These are phyloP conservation scores for Fraxinus baroniana DNA, from an alignment of 305 asterid species.

Conservation along the genomic window DNA sequence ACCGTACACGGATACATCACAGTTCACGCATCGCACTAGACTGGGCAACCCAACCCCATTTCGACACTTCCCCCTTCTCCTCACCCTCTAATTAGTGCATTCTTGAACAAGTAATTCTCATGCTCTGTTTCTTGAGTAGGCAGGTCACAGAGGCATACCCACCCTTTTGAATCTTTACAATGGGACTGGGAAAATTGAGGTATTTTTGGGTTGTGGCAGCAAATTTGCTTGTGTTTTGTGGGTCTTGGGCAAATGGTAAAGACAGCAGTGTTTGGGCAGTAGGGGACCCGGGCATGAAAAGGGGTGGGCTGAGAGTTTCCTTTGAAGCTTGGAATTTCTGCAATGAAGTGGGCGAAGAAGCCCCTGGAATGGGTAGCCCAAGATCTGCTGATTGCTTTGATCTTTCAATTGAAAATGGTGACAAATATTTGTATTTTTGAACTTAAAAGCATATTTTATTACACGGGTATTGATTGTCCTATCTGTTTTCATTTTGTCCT, in stretches of 20 bases:
- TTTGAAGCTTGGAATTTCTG: constrained; percentile 79
- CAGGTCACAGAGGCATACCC: not conserved
- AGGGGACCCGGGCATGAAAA: constrained; percentile 67
- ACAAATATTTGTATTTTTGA: no score
- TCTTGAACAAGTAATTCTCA: not conserved
- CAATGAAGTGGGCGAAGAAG: constrained; percentile 70
- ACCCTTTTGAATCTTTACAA: no score
- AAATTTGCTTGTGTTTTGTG: not conserved
- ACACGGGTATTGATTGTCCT: not conserved
- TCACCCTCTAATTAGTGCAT: not conserved
- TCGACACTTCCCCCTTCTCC: not conserved
- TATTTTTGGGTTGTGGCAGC: not conserved
- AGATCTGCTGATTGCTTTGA: constrained; percentile 73
- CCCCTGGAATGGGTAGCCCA: constrained; percentile 60
- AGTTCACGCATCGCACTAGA: not conserved
- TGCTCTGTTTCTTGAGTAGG: not conserved
- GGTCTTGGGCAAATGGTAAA: not conserved
- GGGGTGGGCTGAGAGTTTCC: constrained; percentile 57
- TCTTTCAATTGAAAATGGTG: constrained; percentile 20
- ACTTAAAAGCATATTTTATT: not conserved
- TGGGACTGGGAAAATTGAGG: not conserved
- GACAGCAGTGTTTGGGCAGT: constrained; percentile 34
- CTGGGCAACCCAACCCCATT: not conserved
- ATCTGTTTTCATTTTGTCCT: no score
- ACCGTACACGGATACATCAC: not conserved